Evolutionary conservation across 1,284 basidiomycete genomes (phyloP), one percentile per base, ranked within the genome.

Genomic region (Rhodotorula sp.): DNA sequence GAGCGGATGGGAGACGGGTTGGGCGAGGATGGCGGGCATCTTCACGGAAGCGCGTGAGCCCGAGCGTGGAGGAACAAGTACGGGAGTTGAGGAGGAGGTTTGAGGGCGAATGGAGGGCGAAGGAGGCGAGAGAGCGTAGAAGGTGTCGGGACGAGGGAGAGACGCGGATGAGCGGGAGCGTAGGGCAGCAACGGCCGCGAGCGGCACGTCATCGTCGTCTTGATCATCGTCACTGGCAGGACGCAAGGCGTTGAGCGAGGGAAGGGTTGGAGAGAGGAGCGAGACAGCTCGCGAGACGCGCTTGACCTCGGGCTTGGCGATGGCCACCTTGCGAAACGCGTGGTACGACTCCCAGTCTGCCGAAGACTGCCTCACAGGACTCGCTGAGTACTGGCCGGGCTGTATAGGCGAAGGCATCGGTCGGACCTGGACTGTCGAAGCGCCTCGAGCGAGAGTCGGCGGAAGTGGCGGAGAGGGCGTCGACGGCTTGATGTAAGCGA

Each of bases 191-290:
- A 57, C 30, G 39, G 52, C 39, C 10, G 63, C 71, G 39, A 70
- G 68, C 8, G 65, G 65, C n/a, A 64, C 22, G 20, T 69, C 62
- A 44, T 68, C 64, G 27, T 70, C 67, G n/a, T 64, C 67, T 27
- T 54, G 55, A 24, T 54, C 62, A 30, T 59, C 59, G 9, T 22
- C 59, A 7, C 39, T 30, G 10, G n/a, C 29, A 3, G 29, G 44
- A 11, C 10, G 44, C n/a, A 6, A 3, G 46, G 15, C 57, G 27
- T 17, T n/a, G 30, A 8, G 6, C 52, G 47, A 6, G n/a, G 47
- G 67, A 22, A 27, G 53, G 44, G 54, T 60, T 27, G 46, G 52
- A 44, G 66, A 62, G 52, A 58, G 32, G 59, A 62, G 30, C 57
- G 67, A 58, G 22, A 63, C 11, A 24, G 64, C 22, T 36, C 54